Evolutionary conservation across 495 filamentous ascomycete species (phyloP), one percentile per base, ranked within the genome.

Genomic region (Tuber indicum): DNA sequence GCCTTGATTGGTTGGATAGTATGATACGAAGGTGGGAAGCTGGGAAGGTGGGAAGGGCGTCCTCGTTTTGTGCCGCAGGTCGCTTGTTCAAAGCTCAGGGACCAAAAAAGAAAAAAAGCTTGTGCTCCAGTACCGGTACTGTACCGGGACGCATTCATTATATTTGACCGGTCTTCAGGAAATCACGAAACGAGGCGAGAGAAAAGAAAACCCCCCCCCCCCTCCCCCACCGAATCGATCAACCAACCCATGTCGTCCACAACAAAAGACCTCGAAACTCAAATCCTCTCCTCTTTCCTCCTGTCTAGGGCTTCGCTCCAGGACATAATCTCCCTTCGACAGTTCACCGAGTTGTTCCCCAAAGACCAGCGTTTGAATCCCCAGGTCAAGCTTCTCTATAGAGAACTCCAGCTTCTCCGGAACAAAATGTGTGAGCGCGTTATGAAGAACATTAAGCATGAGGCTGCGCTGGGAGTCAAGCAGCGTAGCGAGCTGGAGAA

Each of bases 331-430:
- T 90, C 93, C 21, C 85, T 95, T 43, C 86, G 90, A 72, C 88
- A 93, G 78, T 96, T 96, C 86, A 89, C 89, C 44, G 87, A 90
- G 43, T 86, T 96, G 52, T 96, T 97, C 78, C 93, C 94, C 3
- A 89, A 87, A 70, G 85, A 89, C 7, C 86, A 91, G 75, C 91
- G 90, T 74, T 86, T 87, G 47, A 91, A 92, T 66, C 91, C 93
- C 0, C 91, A 92, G 76, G 88, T 96, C 75, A 88, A 88, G 75
- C 86, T 87, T 6, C 86, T 97, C n/a, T 97, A 96, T 81, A 89
- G 91, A 17, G 92, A 95, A 84, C 86, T 96, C 19, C 91, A 94
- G 79, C 87, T 89, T 71, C 88, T 91, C 76, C 88, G 93, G 26
- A 89, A 91, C 75, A 87, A 90, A 69, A 86, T 92, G 62, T 88